phyloP scores from a whole-genome alignment of 495 filamentous ascomycete genomes.

The Talaromyces adpressus region DNA sequence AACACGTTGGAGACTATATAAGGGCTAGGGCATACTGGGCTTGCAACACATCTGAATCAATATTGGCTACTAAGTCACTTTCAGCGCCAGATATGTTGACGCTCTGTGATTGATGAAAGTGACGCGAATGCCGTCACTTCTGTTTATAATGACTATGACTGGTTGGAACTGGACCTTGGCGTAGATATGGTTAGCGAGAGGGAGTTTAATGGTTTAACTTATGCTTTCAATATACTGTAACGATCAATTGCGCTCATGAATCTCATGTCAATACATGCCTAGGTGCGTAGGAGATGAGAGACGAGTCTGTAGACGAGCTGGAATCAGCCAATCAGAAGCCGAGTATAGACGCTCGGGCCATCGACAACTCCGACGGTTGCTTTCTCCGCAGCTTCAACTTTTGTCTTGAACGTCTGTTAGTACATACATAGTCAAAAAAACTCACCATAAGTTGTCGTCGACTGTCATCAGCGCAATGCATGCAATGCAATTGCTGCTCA shows the following conservation, averaged over 20 bases:
- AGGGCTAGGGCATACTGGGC: not conserved
- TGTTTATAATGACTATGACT: conserved; percentile 31
- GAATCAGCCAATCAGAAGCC: not conserved
- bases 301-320: not conserved
- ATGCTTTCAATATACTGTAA: not conserved
- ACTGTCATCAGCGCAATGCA: not conserved
- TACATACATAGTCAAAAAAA: not conserved
- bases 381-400: not conserved
- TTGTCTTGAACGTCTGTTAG: not conserved
- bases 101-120: not conserved
- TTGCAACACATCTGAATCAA: not conserved
- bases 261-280: not conserved
- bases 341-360: not conserved
- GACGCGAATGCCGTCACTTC: conserved; percentile 23
- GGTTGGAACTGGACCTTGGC: conserved; percentile 5
- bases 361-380: not conserved
- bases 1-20: not conserved
- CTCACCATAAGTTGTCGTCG: not conserved
- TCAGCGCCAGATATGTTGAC: not conserved
- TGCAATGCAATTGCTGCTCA: conserved; percentile 32
- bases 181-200: not conserved
- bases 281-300: not conserved
- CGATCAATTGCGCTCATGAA: not conserved
- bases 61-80: not conserved
- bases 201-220: not conserved